A percentile compares a stretch with the other conserved stretches of the same genome.
These are phyloP conservation scores for Erythrobasidium hasegawianum DNA, from an alignment of 1,284 basidiomycete genomes.

Conservation along the genomic window DNA sequence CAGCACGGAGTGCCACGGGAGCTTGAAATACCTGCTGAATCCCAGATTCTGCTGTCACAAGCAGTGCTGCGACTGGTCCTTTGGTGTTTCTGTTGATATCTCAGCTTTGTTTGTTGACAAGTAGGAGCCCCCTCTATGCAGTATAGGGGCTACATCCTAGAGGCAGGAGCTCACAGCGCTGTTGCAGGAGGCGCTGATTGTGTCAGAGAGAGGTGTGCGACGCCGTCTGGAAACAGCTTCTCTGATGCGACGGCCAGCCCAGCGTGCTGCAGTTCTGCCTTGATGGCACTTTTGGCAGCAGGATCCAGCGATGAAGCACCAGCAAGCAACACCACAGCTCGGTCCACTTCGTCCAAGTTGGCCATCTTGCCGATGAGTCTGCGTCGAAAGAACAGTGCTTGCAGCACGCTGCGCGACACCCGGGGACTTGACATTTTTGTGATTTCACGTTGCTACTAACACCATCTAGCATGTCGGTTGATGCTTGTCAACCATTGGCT, in stretches of 20 bases:
- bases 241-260: not conserved
- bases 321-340: not conserved
- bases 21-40: no score
- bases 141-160: not conserved
- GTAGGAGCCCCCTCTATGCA: not conserved
- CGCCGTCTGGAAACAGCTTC: not conserved
- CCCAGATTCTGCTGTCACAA: not conserved
- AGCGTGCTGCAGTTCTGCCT: not conserved
- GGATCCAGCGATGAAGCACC: not conserved
- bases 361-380: no score
- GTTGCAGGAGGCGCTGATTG: not conserved
- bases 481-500: no score
- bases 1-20: no score
- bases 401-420: no score
- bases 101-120: not conserved
- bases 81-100: not conserved
- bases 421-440: no score
- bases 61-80: not conserved
- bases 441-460: no score
- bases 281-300: not conserved
- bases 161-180: not conserved
- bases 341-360: not conserved
- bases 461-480: no score
- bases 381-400: no score
- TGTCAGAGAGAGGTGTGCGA: not conserved